These are phyloP conservation scores for Xylariaceae sp. DNA, from an alignment of 2,329 filamentous ascomycete species.

Conservation along the genomic window DNA sequence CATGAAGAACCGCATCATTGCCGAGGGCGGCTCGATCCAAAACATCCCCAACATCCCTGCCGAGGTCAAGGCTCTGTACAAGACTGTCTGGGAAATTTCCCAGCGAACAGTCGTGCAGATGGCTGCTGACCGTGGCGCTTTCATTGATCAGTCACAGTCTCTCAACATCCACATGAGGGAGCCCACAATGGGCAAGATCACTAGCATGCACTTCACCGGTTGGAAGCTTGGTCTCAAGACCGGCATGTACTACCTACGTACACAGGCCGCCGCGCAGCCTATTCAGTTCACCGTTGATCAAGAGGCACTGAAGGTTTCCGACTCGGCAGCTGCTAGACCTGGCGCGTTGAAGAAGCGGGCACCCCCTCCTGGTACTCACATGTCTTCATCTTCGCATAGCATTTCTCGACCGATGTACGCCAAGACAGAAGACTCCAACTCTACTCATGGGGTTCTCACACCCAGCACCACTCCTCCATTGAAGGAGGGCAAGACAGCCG, in stretches of 20 bases:
- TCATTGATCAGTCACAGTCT: slow-evolving; percentile 98
- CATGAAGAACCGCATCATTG: slow-evolving; percentile 99
- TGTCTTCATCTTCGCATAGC: slow-evolving; percentile 52
- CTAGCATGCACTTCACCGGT: slow-evolving; percentile 97
- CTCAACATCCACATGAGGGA: slow-evolving; percentile 99
- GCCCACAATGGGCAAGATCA: slow-evolving; percentile 99
- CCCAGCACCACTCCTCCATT: slow-evolving; percentile 59
- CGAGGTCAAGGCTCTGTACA: slow-evolving; percentile 95
- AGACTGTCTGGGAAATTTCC: slow-evolving; percentile 99
- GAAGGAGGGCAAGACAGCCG: slow-evolving; percentile 36
- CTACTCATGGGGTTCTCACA: slow-evolving; percentile 60
- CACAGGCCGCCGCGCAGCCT: slow-evolving; percentile 90
- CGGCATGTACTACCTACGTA: slow-evolving; percentile 99
- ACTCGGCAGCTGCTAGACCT: slow-evolving; percentile 67
- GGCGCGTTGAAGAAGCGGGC: slow-evolving; percentile 64
- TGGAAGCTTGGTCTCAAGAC: slow-evolving; percentile 99
- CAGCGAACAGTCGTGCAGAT: slow-evolving; percentile 95
- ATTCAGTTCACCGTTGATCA: slow-evolving; percentile 99
- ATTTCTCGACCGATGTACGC: slow-evolving; percentile 64
- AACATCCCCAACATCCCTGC: slow-evolving; percentile 94
- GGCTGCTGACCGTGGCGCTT: slow-evolving; percentile 96
- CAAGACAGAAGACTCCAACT: slow-evolving; percentile 45
- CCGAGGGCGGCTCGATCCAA: slow-evolving; percentile 91
- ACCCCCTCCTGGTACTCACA: slow-evolving; percentile 49
- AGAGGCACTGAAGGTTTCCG: slow-evolving; percentile 81